phyloP scores from a whole-genome alignment of 495 filamentous ascomycete species.

The Margaritispora aquatica region DNA sequence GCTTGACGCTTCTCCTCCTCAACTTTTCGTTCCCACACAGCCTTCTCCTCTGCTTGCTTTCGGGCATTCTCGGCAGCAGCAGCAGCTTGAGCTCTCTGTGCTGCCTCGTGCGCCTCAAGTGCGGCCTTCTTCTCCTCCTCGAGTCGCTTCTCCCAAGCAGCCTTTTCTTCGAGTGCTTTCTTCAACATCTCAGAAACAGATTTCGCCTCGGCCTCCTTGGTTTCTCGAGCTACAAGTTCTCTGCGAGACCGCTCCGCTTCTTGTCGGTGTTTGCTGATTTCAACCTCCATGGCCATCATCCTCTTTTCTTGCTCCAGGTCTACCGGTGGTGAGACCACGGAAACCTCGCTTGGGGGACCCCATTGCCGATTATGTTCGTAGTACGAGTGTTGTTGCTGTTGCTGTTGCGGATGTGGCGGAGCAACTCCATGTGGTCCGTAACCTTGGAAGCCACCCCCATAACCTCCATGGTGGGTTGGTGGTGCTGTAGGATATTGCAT shows the following conservation, averaged over 20 bases:
- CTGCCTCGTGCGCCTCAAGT: not conserved
- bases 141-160: conserved; percentile 30
- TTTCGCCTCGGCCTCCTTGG: conserved; percentile 4
- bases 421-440: not conserved
- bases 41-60: conserved; percentile 13
- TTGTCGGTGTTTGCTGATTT: conserved; percentile 35
- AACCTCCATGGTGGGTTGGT: conserved; percentile 26
- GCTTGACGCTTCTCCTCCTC: conserved; percentile 13
- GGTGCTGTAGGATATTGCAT: conserved; percentile 34
- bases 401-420: not conserved
- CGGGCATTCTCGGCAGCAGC: not conserved
- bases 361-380: conserved; percentile 3
- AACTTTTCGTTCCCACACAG: conserved; percentile 11
- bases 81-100: not conserved
- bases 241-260: conserved; percentile 7
- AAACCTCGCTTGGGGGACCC: conserved; percentile 19
- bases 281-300: conserved; percentile 36
- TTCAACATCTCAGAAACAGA: conserved; percentile 35
- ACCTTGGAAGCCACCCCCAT: conserved; percentile 25
- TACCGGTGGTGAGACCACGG: conserved; percentile 4
- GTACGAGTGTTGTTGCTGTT: not conserved
- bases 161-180: conserved; percentile 36
- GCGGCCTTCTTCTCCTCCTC: conserved; percentile 24
- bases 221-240: conserved; percentile 2
- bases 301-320: conserved; percentile 38